Conservation (phyloP, 75 land plant genomes). For the Selaginella moellendorffii region DNA sequence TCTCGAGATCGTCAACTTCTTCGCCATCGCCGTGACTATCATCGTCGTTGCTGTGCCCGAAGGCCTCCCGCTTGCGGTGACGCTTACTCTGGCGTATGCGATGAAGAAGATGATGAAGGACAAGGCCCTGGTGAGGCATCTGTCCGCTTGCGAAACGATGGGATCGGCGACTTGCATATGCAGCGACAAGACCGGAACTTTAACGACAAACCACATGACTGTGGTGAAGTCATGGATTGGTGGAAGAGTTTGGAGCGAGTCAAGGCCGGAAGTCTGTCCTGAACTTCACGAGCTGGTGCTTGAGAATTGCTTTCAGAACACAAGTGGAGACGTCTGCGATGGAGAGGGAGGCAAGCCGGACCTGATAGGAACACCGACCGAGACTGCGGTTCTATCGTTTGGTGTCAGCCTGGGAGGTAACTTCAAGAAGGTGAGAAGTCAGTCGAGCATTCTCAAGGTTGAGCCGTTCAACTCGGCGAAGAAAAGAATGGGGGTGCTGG, state of each 20-base stretch:
- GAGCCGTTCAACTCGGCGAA: conserved; percentile 3
- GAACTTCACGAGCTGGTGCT: conserved; percentile 16
- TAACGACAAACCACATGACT: neutral
- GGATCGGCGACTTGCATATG: conserved; percentile 6
- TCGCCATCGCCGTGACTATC: conserved; percentile 6
- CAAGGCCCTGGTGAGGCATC: conserved; percentile 1
- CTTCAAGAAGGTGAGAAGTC: neutral
- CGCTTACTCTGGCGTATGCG: conserved; percentile 1
- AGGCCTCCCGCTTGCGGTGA: conserved; percentile 5
- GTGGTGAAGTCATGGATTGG: neutral
- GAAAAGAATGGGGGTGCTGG: conserved; percentile 2
- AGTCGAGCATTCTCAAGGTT: neutral
- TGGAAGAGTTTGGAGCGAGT: too few relatives aligned
- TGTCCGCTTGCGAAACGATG: conserved; percentile 5
- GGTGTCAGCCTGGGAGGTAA: conserved; percentile 60
- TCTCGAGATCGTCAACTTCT: neutral
- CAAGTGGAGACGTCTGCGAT: conserved; percentile 69
- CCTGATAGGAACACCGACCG: conserved; percentile 71
- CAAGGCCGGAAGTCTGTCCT: neutral
- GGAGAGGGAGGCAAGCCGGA: conserved; percentile 32
- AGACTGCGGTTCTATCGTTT: conserved; percentile 68
- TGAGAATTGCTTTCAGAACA: conserved; percentile 59
- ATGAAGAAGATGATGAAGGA: conserved; percentile 7
- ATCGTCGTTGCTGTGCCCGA: conserved; percentile 8
- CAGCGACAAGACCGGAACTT: conserved; percentile 8